These are phyloP conservation scores for Musa itinerans DNA, from an alignment of 176 grass and related monocot species.

Conservation along the genomic window DNA sequence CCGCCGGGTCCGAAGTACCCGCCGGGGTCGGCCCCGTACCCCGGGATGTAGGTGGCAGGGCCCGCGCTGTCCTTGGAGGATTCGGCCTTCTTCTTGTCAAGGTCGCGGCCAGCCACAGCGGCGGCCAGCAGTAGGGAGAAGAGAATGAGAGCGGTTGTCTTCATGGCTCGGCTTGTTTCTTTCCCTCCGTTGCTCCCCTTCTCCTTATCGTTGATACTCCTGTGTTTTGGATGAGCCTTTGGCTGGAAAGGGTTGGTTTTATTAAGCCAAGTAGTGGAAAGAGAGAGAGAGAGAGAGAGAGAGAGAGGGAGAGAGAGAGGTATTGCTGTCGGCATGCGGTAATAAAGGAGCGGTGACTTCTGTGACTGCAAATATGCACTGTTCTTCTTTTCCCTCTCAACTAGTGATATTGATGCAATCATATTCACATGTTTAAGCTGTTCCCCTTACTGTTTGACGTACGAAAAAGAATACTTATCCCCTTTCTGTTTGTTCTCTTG, in stretches of 20 bases:
- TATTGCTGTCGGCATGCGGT: too few relatives aligned
- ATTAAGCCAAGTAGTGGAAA: too few relatives aligned
- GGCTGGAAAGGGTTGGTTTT: too few relatives aligned
- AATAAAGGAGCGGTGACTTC: neutral
- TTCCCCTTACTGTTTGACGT: neutral
- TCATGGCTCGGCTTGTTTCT: neutral
- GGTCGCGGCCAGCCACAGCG: neutral
- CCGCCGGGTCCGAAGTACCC: conserved; percentile 8
- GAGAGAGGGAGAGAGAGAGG: neutral
- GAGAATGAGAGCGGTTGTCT: neutral
- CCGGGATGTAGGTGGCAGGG: neutral
- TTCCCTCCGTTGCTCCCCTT: too few relatives aligned
- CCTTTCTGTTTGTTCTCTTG: too few relatives aligned
- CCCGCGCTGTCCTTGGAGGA: neutral
- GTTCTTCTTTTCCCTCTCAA: too few relatives aligned
- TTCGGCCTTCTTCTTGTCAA: neutral
- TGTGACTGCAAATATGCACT: neutral
- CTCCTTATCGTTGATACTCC: too few relatives aligned
- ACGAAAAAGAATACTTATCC: neutral
- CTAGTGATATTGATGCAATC: too few relatives aligned
- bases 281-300: too few relatives aligned
- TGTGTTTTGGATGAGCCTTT: too few relatives aligned
- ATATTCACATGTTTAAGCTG: too few relatives aligned
- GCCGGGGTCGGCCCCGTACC: neutral
- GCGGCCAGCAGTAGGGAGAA: conserved; percentile 2